Conservation (phyloP, 2,329 filamentous ascomycete genomes). For the Periglandula ipomoeae region DNA sequence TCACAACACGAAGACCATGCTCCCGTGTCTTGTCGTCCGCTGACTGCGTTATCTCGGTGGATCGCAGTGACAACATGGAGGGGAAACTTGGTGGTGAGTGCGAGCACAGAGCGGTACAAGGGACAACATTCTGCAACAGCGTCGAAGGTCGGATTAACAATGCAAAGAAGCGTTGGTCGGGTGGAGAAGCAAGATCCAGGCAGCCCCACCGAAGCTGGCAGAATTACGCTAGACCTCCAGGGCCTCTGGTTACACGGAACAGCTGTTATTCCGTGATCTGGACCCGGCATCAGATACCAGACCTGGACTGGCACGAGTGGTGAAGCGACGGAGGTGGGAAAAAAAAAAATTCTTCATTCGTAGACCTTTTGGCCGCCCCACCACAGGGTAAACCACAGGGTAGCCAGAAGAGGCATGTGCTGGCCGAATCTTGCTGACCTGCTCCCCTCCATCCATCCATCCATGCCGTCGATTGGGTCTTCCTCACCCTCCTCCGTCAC, state of each 20-base stretch:
- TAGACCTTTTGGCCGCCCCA: background rate
- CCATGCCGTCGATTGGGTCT: too few relatives aligned
- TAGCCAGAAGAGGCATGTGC: background rate
- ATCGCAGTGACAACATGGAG: background rate
- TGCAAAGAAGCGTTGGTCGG: background rate
- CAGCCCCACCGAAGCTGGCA: too few relatives aligned
- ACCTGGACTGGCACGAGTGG: background rate
- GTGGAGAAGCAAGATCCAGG: background rate
- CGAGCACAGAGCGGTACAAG: background rate
- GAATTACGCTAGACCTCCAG: too few relatives aligned
- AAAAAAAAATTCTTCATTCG: too few relatives aligned
- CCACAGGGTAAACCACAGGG: background rate
- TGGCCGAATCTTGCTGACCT: background rate
- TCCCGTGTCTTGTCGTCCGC: background rate
- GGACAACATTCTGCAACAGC: background rate
- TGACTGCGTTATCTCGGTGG: background rate
- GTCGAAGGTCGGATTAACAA: background rate
- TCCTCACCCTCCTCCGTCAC: background rate
- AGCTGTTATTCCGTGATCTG: background rate
- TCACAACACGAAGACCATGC: background rate
- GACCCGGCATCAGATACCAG: background rate
- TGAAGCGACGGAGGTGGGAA: too few relatives aligned
- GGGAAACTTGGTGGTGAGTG: background rate
- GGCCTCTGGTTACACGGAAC: background rate
- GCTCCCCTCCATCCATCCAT: too few relatives aligned